A percentile compares a stretch with the other conserved stretches of the same genome.
These are phyloP conservation scores for Mycena galopus DNA, from an alignment of 768 basidiomycete genomes.

Conservation along the genomic window DNA sequence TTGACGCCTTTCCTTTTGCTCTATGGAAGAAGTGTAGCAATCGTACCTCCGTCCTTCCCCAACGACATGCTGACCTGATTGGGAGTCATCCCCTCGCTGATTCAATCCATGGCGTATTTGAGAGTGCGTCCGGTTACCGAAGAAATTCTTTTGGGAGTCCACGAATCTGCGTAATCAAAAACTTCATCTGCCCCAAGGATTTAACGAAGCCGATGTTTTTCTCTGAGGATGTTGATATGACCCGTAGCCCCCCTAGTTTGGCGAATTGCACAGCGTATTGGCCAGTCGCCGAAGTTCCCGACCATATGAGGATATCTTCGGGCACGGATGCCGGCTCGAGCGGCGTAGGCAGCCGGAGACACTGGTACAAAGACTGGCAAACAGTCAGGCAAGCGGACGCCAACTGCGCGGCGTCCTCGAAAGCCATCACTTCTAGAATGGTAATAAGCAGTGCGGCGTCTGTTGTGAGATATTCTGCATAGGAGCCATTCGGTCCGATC, in stretches of 20 bases:
- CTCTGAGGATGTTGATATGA: constrained; percentile 61
- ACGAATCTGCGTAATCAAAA: constrained; percentile 52
- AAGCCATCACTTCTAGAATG: constrained; percentile 39
- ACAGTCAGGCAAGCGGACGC: constrained; percentile 29
- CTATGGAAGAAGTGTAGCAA: constrained; percentile 42
- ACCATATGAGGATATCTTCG: constrained; percentile 38
- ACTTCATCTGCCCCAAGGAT: constrained; percentile 58
- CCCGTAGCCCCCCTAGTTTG: constrained; percentile 55
- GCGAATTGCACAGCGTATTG: constrained; percentile 56
- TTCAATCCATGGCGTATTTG: constrained; percentile 44
- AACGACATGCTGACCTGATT: constrained; percentile 40
- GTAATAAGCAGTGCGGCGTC: constrained; percentile 33
- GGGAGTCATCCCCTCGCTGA: constrained; percentile 43
- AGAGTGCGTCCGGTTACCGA: constrained; percentile 41
- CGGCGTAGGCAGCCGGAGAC: constrained; percentile 29
- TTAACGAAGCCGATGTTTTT: constrained; percentile 53
- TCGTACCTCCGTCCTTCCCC: constrained; percentile 40
- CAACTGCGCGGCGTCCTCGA: constrained; percentile 40
- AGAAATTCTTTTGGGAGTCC: constrained; percentile 43
- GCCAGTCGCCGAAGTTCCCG: constrained; percentile 42
- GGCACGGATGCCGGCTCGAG: constrained; percentile 26
- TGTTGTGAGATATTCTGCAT: constrained; percentile 38
- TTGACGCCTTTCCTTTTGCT: constrained; percentile 30
- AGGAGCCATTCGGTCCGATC: constrained; percentile 11
- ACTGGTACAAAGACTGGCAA: constrained; percentile 36